Evolutionary conservation across 2,329 filamentous ascomycete genomes (phyloP).

Genomic region (Trichoderma atrobrunneum): DNA sequence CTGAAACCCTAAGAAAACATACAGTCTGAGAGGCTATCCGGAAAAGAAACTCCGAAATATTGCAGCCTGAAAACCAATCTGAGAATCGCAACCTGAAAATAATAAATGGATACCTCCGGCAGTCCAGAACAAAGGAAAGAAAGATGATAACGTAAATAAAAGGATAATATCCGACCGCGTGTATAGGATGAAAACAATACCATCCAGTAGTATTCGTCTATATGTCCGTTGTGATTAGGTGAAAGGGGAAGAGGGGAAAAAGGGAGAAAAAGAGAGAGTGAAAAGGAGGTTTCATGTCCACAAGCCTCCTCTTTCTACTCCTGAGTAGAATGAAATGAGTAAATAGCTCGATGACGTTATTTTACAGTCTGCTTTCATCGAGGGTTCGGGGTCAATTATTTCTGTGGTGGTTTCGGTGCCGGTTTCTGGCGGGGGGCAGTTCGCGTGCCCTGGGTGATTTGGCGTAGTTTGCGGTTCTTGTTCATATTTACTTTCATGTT

Average conservation of each 20-base stretch:
- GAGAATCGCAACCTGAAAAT: too few species aligned
- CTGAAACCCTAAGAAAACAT: background rate
- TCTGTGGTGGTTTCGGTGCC: background rate
- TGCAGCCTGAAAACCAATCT: background rate
- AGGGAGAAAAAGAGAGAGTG: background rate
- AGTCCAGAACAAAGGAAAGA: background rate
- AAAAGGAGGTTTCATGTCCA: background rate
- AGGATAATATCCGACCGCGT: background rate
- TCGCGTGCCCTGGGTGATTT: conserved; percentile 4
- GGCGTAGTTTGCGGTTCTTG: conserved; percentile 23
- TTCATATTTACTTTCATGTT: conserved; percentile 27
- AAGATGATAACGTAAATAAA: background rate
- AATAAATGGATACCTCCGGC: background rate
- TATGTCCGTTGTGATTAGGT: background rate
- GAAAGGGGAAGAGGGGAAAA: background rate
- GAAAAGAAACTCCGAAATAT: background rate
- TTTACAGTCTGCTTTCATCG: background rate
- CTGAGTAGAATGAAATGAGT: background rate
- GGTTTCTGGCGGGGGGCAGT: background rate
- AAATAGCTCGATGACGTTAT: background rate
- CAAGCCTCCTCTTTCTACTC: background rate
- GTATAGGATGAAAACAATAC: background rate
- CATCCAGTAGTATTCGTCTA: background rate
- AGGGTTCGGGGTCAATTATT: background rate
- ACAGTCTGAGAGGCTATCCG: background rate